These are phyloP conservation scores for Malus hybrid DNA, from an alignment of 331 rosid species.

Conservation along the genomic window DNA sequence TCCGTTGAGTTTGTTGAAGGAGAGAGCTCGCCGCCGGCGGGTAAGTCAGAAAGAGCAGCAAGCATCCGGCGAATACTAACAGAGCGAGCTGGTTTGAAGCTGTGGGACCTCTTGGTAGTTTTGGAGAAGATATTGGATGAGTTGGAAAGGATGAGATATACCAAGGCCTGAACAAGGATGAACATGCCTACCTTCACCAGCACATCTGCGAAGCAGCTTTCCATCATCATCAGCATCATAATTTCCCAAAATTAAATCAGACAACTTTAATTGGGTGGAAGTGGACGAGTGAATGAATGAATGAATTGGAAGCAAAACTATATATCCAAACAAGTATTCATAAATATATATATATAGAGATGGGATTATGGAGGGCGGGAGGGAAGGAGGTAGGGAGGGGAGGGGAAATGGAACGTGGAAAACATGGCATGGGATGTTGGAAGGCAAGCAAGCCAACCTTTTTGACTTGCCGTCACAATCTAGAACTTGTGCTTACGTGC, in stretches of 20 bases:
- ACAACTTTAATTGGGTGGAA: background rate
- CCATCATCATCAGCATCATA: slow-evolving; percentile 1
- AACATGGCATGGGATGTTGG: background rate
- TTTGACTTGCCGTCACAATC: background rate
- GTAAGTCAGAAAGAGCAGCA: slow-evolving; percentile 52
- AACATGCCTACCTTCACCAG: slow-evolving; percentile 15
- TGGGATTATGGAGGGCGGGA: too few relatives aligned
- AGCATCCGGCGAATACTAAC: slow-evolving; percentile 49
- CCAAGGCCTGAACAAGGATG: slow-evolving; percentile 16
- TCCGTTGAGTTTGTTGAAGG: slow-evolving; percentile 27
- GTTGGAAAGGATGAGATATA: slow-evolving; percentile 26
- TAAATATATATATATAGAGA: too few relatives aligned
- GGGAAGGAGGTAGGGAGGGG: too few relatives aligned
- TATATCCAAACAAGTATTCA: too few relatives aligned
- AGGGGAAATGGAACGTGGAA: background rate
- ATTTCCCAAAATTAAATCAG: background rate
- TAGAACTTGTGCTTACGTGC: background rate
- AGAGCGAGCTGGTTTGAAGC: slow-evolving; percentile 55
- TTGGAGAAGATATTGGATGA: slow-evolving; percentile 50
- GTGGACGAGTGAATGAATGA: background rate
- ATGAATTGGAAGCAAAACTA: background rate
- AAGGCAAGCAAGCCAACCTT: background rate
- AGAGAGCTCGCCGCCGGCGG: slow-evolving; percentile 44
- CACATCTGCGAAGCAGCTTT: slow-evolving; percentile 2
- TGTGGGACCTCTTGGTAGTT: slow-evolving; percentile 22